A percentile compares a stretch with the other conserved stretches of the same genome.
Evolutionary conservation across 371 early-diverging fungal genomes (phyloP).

Genomic region (Rhizopus delemar): DNA sequence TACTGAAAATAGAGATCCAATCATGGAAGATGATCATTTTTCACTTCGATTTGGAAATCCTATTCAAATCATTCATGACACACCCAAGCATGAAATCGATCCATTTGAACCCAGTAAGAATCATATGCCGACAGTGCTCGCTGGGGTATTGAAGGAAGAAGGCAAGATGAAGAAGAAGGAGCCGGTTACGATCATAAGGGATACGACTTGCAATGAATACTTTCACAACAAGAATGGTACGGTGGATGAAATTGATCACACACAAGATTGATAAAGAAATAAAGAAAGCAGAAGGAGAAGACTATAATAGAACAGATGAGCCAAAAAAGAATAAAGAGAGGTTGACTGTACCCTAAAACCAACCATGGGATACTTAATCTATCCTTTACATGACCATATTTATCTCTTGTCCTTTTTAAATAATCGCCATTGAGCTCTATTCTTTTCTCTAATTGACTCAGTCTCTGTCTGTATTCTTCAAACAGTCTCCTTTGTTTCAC

Average conservation of each 20-base stretch:
- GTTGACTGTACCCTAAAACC: no score
- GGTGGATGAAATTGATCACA: conserved; percentile 34
- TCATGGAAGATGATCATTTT: conserved; percentile 42
- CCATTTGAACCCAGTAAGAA: conserved; percentile 34
- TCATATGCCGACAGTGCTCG: conserved; percentile 20
- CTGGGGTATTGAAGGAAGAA: conserved; percentile 9
- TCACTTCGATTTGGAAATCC: conserved; percentile 42
- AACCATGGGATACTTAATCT: not conserved
- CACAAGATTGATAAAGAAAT: conserved; percentile 1
- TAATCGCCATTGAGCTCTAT: conserved; percentile 8
- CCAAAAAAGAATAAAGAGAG: not conserved
- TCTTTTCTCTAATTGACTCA: conserved; percentile 3
- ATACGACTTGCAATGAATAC: conserved; percentile 34
- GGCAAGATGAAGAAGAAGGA: conserved; percentile 11
- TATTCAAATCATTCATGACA: conserved; percentile 41
- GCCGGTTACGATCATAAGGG: conserved; percentile 22
- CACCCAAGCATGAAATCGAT: conserved; percentile 21
- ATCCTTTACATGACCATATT: conserved; percentile 7
- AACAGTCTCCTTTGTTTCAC: not conserved
- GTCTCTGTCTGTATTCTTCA: not conserved
- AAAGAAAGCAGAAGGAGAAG: not conserved
- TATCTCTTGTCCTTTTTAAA: conserved; percentile 8
- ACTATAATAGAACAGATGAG: not conserved
- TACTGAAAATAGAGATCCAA: conserved; percentile 34
- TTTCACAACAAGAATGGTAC: conserved; percentile 30